These are phyloP conservation scores for Nicotiana paniculata DNA, from an alignment of 257 asterid genomes.

Conservation along the genomic window DNA sequence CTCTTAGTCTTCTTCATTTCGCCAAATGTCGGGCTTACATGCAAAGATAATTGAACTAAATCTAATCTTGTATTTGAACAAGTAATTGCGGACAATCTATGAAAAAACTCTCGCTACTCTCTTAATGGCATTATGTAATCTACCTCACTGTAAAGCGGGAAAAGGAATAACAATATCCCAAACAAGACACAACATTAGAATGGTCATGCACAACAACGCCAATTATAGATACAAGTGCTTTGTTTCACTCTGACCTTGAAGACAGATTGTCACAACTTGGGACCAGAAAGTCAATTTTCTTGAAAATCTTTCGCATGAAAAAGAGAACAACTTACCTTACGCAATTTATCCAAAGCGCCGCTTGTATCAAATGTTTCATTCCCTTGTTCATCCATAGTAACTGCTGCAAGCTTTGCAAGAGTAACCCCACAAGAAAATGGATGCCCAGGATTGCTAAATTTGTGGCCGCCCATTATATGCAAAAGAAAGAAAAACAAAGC, in stretches of 20 bases:
- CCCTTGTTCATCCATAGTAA: conserved; percentile 96
- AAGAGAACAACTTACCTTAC: conserved; percentile 54
- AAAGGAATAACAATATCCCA: background rate
- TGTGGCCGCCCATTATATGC: conserved; percentile 6
- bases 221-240: background rate
- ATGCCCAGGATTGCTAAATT: conserved; percentile 78
- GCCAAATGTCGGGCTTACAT: background rate
- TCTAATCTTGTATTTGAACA: background rate
- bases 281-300: background rate
- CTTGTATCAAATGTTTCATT: conserved; percentile 98
- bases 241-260: background rate
- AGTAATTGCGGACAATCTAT: background rate
- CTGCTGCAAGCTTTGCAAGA: conserved; percentile 97
- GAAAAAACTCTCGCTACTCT: background rate
- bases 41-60: background rate
- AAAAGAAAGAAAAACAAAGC: conserved; percentile 11
- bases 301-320: background rate
- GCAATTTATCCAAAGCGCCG: conserved; percentile 96
- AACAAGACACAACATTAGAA: background rate
- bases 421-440: conserved; percentile 96
- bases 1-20: background rate
- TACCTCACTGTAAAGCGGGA: background rate
- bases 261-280: background rate
- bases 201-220: background rate
- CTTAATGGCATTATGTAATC: background rate